These are phyloP conservation scores for Elymus sibiricus DNA, from an alignment of 176 grass and related monocot species.

Conservation along the genomic window DNA sequence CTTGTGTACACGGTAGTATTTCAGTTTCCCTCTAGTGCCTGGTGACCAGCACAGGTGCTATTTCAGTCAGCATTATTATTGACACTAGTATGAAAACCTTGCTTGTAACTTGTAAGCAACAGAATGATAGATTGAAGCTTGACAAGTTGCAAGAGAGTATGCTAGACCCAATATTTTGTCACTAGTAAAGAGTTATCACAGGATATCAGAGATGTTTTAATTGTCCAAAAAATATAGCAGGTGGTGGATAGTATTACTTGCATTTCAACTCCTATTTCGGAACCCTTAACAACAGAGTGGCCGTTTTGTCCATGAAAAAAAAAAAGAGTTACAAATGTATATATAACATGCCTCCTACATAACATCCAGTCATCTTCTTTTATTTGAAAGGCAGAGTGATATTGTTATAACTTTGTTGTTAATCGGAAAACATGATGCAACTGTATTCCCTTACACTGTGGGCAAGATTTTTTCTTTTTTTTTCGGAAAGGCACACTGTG, in stretches of 20 bases:
- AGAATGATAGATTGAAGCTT: neutral
- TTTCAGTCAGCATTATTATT: neutral
- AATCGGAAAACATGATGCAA: neutral
- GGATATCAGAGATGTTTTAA: neutral
- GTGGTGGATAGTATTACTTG: neutral
- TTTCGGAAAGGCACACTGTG: too few relatives aligned
- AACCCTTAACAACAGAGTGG: neutral
- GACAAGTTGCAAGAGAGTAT: neutral
- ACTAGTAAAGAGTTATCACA: neutral
- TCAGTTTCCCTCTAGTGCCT: neutral
- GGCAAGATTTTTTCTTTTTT: too few relatives aligned
- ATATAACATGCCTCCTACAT: neutral
- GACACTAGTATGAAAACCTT: neutral
- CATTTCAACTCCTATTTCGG: neutral
- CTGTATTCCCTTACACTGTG: neutral
- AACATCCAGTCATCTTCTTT: neutral
- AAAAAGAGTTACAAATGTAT: neutral
- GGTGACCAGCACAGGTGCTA: neutral
- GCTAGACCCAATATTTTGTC: neutral
- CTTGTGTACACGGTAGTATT: neutral
- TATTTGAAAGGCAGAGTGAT: neutral
- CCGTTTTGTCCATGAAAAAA: neutral
- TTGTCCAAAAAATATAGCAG: neutral
- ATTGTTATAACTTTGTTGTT: neutral
- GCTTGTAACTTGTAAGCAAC: neutral